Percentiles rank a stretch among this genome's conserved stretches.
phyloP scores from a whole-genome alignment of 768 basidiomycete genomes.

The Xerocomus spinulosus region DNA sequence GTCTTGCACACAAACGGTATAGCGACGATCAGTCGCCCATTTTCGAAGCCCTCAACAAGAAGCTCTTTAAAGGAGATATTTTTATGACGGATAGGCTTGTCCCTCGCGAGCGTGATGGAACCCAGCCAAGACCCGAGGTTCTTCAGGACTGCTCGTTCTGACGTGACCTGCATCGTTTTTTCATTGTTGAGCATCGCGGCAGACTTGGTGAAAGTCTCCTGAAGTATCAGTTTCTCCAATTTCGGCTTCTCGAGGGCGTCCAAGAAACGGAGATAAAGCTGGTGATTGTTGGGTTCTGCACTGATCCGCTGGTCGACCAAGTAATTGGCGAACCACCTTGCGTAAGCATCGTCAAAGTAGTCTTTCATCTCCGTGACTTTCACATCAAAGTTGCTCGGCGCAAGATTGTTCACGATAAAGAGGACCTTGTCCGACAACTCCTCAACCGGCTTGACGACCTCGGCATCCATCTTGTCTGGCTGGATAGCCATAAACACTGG shows the following conservation, averaged over 20 bases:
- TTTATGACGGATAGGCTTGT: conserved; percentile 88
- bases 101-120: conserved; percentile 85
- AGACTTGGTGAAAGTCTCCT: conserved; percentile 91
- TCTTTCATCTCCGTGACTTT: conserved; percentile 86
- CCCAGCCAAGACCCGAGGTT: conserved; percentile 96
- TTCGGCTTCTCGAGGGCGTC: conserved; percentile 69
- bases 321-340: conserved; percentile 97
- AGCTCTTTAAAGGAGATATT: conserved; percentile 97
- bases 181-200: conserved; percentile 86
- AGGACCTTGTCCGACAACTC: conserved; percentile 89
- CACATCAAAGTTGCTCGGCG: conserved; percentile 85
- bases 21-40: conserved; percentile 83
- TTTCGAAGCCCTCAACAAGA: conserved; percentile 94
- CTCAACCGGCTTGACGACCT: conserved; percentile 69
- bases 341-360: conserved; percentile 77
- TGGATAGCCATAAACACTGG: conserved; percentile 76
- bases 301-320: conserved; percentile 94
- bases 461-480: conserved; percentile 60
- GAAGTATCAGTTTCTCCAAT: conserved; percentile 75
- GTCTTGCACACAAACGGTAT: conserved; percentile 99
- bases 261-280: conserved; percentile 89
- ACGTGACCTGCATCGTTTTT: conserved; percentile 76
- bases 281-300: conserved; percentile 96
- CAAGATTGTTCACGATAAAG: conserved; percentile 98
- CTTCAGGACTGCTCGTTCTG: conserved; percentile 85